Percentiles rank a stretch among this genome's conserved stretches.
Evolutionary conservation across 2,329 filamentous ascomycete genomes (phyloP).

Genomic region (Alternaria burnsii): DNA sequence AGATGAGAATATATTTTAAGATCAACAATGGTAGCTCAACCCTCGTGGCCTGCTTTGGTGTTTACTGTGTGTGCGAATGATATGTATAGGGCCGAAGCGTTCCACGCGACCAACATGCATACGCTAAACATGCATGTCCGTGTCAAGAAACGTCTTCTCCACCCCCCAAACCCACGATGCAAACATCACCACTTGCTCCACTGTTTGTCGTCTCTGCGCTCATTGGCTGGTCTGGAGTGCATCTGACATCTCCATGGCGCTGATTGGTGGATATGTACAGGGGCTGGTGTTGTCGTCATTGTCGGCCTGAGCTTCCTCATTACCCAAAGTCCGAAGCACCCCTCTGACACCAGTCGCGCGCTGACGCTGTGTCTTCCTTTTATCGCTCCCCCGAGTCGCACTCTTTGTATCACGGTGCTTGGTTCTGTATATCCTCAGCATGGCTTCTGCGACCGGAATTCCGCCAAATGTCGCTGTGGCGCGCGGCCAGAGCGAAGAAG

Average conservation of each 20-base stretch:
- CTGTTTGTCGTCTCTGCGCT: slow-evolving; percentile 5
- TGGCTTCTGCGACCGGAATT: slow-evolving; percentile 75
- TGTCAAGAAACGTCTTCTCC: not conserved
- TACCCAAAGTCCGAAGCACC: slow-evolving; percentile 23
- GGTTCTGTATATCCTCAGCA: slow-evolving; percentile 43
- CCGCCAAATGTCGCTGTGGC: slow-evolving; percentile 59
- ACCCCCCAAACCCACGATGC: slow-evolving; percentile 14
- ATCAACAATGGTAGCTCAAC: not conserved
- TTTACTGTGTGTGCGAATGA: not conserved
- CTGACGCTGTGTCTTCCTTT: not conserved
- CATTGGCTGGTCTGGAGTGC: slow-evolving; percentile 4
- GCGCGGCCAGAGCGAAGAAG: slow-evolving; percentile 62
- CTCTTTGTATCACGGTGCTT: not conserved
- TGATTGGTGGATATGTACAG: slow-evolving; percentile 28
- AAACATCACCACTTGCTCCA: slow-evolving; percentile 19
- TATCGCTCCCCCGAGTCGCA: not conserved
- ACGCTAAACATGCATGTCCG: slow-evolving; percentile 8
- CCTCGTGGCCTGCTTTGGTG: not conserved
- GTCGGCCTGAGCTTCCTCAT: slow-evolving; percentile 22
- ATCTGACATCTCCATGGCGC: slow-evolving; percentile 12
- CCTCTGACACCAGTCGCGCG: slow-evolving; percentile 12
- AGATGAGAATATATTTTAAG: slow-evolving; percentile 5
- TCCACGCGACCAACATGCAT: slow-evolving; percentile 9
- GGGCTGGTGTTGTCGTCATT: slow-evolving; percentile 29
- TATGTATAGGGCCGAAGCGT: not conserved